phyloP scores from a whole-genome alignment of 495 filamentous ascomycete genomes.

The Friedmanniomyces endolithicus region DNA sequence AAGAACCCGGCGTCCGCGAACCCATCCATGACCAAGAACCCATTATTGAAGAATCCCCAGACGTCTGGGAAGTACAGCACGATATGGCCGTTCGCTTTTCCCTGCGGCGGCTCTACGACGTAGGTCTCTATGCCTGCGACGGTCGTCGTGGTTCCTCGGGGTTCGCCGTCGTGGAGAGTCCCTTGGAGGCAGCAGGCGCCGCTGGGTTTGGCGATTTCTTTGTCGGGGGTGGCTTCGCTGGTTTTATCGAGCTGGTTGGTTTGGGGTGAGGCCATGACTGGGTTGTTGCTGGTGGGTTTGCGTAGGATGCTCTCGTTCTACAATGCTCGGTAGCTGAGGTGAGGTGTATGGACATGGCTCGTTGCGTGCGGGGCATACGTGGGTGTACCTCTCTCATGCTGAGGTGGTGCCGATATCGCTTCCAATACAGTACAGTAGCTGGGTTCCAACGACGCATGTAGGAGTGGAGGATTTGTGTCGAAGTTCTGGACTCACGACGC shows the following conservation, averaged over 20 bases:
- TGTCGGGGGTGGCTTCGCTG: neutral
- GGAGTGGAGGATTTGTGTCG: no score
- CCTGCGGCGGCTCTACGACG: slow-evolving; percentile 24
- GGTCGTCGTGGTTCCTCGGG: slow-evolving; percentile 23
- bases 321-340: no score
- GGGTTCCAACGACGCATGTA: no score
- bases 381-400: no score
- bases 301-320: neutral
- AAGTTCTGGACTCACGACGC: no score
- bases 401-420: neutral
- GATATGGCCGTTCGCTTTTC: slow-evolving; percentile 29
- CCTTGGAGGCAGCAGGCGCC: slow-evolving; percentile 29
- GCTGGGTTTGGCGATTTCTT: slow-evolving; percentile 24
- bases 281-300: neutral
- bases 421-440: no score
- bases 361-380: no score
- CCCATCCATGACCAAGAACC: slow-evolving; percentile 31
- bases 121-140: slow-evolving; percentile 30
- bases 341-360: no score
- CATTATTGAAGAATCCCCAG: slow-evolving; percentile 32
- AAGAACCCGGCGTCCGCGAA: slow-evolving; percentile 35
- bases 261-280: neutral
- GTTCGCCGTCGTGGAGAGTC: slow-evolving; percentile 28
- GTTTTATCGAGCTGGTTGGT: neutral
- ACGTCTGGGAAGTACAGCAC: slow-evolving; percentile 36